Conservation (phyloP, 2,329 filamentous ascomycete genomes). For the Clonostachys sp. region DNA sequence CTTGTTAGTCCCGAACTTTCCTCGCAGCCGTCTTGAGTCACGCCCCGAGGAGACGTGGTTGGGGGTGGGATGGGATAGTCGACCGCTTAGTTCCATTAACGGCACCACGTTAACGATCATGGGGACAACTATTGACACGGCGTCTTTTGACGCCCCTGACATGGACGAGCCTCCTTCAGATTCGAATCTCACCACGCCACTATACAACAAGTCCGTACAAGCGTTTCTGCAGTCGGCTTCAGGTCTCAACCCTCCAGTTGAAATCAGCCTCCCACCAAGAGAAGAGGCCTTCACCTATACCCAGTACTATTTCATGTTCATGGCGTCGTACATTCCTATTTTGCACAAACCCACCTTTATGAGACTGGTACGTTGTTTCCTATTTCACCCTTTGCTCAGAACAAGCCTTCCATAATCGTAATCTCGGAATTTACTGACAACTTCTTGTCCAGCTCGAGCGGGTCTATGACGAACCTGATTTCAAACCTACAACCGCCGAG, state of each 20-base stretch:
- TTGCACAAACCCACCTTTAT: slow-evolving; percentile 75
- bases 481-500: slow-evolving; percentile 59
- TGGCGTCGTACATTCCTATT: slow-evolving; percentile 69
- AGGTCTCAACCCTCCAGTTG: slow-evolving; percentile 52
- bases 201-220: slow-evolving; percentile 69
- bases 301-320: slow-evolving; percentile 70
- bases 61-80: slow-evolving; percentile 58
- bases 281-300: slow-evolving; percentile 64
- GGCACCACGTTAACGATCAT: slow-evolving; percentile 75
- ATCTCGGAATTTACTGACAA: background rate
- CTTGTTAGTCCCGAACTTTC: slow-evolving; percentile 15
- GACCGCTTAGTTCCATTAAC: slow-evolving; percentile 67
- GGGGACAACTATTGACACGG: slow-evolving; percentile 75
- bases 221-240: slow-evolving; percentile 64
- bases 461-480: slow-evolving; percentile 66
- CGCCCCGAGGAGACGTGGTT: slow-evolving; percentile 59
- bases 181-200: slow-evolving; percentile 29
- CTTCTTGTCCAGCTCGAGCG: slow-evolving; percentile 44
- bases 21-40: slow-evolving; percentile 28
- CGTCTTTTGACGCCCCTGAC: slow-evolving; percentile 64
- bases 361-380: slow-evolving; percentile 49
- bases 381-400: background rate
- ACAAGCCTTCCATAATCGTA: background rate
- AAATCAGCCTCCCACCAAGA: slow-evolving; percentile 57
- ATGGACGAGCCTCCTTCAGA: slow-evolving; percentile 49